These are phyloP conservation scores for Pyropia yezoensis DNA, from an alignment of 23 red algal genomes.

Conservation along the genomic window DNA sequence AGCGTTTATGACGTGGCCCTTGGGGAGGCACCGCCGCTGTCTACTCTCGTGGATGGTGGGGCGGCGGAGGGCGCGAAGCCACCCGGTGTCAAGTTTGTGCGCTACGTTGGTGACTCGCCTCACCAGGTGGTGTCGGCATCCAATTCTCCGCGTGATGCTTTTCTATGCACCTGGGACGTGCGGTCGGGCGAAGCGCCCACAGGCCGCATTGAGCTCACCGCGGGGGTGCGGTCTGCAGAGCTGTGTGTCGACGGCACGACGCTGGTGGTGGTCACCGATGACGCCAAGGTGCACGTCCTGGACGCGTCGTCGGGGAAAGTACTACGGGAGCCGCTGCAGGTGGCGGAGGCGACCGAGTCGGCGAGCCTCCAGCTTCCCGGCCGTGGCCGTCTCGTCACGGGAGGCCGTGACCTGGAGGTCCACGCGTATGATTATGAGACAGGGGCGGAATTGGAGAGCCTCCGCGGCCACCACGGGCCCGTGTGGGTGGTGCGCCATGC, in stretches of 20 bases:
- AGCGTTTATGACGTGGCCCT: conserved; percentile 58
- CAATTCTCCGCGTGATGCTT: conserved; percentile 39
- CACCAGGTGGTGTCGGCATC: conserved; percentile 54
- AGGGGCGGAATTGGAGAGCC: conserved; percentile 25
- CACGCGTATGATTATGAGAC: conserved; percentile 32
- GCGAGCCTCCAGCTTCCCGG: conserved; percentile 46
- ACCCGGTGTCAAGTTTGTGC: conserved; percentile 47
- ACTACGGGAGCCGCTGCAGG: conserved; percentile 8
- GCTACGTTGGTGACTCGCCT: conserved; percentile 35
- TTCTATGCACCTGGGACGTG: conserved; percentile 74
- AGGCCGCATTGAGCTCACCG: conserved; percentile 30
- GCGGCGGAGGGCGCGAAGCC: conserved; percentile 12
- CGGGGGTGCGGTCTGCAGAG: conserved; percentile 47
- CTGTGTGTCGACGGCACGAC: conserved; percentile 47
- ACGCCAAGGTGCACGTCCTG: conserved; percentile 46
- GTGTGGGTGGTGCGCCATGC: conserved; percentile 73
- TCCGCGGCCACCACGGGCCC: conserved; percentile 86
- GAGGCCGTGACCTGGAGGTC: conserved; percentile 63
- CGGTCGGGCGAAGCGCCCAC: conserved; percentile 15
- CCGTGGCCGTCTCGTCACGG: conserved; percentile 45
- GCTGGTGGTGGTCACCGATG: conserved; percentile 36
- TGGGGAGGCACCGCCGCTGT: conserved; percentile 40
- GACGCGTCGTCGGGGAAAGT: not conserved
- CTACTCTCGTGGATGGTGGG: conserved; percentile 8
- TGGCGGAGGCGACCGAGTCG: conserved; percentile 48